These are phyloP conservation scores for Camellia granthamiana DNA, from an alignment of 148 eudicot genomes.

Conservation along the genomic window DNA sequence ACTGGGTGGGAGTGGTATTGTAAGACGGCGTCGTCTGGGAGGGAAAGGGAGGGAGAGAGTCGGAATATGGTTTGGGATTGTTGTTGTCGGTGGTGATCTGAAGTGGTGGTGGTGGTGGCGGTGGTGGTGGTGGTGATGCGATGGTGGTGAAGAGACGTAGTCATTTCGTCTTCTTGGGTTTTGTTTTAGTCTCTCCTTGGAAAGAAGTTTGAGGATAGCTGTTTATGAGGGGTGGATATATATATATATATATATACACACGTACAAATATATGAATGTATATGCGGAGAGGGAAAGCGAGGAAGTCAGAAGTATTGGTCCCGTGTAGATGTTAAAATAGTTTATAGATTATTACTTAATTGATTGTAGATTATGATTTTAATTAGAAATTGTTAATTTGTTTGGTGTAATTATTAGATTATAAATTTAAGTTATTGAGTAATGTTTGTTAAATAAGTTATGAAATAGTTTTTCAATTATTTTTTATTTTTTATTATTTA, in stretches of 20 bases:
- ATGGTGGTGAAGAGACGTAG: conserved; percentile 46
- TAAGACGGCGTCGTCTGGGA: conserved; percentile 25
- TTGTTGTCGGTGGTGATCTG: conserved; percentile 16
- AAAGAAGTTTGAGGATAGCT: background rate
- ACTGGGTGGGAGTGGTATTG: conserved; percentile 50
- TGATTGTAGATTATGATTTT: no score
- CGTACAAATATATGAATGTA: background rate
- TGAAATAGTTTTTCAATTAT: no score
- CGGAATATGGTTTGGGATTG: conserved; percentile 11
- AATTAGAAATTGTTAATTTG: no score
- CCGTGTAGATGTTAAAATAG: no score
- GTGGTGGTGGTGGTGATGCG: conserved; percentile 21
- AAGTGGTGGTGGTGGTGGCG: conserved; percentile 1
- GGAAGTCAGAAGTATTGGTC: no score
- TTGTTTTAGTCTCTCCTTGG: background rate
- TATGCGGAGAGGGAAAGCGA: background rate
- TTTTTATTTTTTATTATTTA: no score
- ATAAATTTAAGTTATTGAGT: no score
- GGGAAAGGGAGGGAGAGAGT: conserved; percentile 24
- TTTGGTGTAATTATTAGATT: no score
- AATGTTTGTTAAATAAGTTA: no score
- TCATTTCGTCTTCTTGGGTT: conserved; percentile 32
- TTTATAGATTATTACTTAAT: no score
- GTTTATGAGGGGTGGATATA: background rate
- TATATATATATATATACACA: background rate